A percentile compares a stretch with the other conserved stretches of the same genome.
Conservation (phyloP, 306 rosid species). For the Pueraria montana region DNA sequence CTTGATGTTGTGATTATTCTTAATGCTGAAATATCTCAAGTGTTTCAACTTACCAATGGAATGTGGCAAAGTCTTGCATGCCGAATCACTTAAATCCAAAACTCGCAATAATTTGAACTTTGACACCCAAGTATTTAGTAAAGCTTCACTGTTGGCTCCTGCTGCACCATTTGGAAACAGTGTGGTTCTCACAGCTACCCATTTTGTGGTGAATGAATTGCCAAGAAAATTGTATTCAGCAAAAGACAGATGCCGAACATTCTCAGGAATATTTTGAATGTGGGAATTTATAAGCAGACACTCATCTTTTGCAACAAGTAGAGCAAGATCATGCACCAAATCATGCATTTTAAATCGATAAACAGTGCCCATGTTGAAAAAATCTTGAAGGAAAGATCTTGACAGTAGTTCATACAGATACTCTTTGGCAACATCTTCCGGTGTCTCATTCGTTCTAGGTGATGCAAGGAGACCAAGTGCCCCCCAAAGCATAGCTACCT, state of each 20-base stretch:
- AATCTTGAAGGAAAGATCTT: constrained; percentile 32
- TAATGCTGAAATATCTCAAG: no score
- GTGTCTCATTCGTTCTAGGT: not conserved
- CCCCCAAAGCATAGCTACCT: not conserved
- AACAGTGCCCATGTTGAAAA: not conserved
- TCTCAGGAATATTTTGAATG: not conserved
- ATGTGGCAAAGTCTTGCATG: no score
- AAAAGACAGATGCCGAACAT: not conserved
- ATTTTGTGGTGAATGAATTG: no score
- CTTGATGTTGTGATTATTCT: not conserved
- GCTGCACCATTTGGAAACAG: no score
- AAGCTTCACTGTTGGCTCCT: no score
- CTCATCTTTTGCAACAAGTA: constrained; percentile 24
- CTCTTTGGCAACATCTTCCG: constrained; percentile 27
- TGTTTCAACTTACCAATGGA: no score
- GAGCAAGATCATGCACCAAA: constrained; percentile 40
- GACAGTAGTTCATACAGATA: constrained; percentile 3
- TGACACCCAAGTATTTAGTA: no score
- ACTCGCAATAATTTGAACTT: no score
- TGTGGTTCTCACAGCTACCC: no score
- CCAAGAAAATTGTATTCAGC: no score
- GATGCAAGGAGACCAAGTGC: constrained; percentile 48
- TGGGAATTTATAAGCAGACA: not conserved
- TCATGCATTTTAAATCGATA: not conserved
- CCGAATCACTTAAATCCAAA: no score